These are phyloP conservation scores for Meyerozyma athensensis DNA, from an alignment of 1,139 yeast species.

Conservation along the genomic window DNA sequence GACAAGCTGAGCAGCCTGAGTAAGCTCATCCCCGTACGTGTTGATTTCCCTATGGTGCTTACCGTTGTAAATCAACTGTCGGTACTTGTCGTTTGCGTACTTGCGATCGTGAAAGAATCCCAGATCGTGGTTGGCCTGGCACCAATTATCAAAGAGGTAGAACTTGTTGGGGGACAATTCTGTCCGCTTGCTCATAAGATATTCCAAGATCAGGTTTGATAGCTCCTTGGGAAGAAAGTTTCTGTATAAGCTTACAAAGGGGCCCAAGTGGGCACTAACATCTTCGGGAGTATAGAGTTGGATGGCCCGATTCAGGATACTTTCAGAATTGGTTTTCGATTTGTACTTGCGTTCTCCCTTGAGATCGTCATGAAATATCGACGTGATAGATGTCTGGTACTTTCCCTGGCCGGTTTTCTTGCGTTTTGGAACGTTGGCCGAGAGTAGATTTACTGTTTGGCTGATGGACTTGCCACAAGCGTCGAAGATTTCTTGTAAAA, in stretches of 20 bases:
- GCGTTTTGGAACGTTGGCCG: slow-evolving; percentile 17
- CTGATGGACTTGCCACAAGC: slow-evolving; percentile 36
- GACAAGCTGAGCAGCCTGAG: slow-evolving; percentile 33
- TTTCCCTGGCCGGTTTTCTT: slow-evolving; percentile 13
- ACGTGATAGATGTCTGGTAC: slow-evolving; percentile 20
- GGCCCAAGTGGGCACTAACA: slow-evolving; percentile 31
- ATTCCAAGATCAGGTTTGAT: slow-evolving; percentile 39
- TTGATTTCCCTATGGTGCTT: slow-evolving; percentile 15
- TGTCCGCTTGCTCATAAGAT: slow-evolving; percentile 35
- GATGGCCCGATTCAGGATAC: slow-evolving; percentile 5
- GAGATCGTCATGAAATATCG: slow-evolving; percentile 11
- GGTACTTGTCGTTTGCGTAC: slow-evolving; percentile 8
- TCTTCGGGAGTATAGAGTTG: slow-evolving; percentile 34
- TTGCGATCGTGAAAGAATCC: slow-evolving; percentile 23
- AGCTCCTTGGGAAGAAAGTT: slow-evolving; percentile 48
- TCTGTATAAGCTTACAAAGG: slow-evolving; percentile 47
- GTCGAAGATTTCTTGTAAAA: slow-evolving; percentile 31
- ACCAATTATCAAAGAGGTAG: slow-evolving; percentile 55
- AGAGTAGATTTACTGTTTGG: slow-evolving; percentile 23
- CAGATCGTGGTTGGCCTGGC: slow-evolving; percentile 49
- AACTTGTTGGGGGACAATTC: slow-evolving; percentile 41
- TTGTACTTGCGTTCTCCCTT: slow-evolving; percentile 16
- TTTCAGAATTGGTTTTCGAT: slow-evolving; percentile 9
- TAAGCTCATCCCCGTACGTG: slow-evolving; percentile 35
- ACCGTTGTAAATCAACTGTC: slow-evolving; percentile 38